phyloP scores from a whole-genome alignment of 163 green algal species.

The Chlamydomonas reinhardtii region DNA sequence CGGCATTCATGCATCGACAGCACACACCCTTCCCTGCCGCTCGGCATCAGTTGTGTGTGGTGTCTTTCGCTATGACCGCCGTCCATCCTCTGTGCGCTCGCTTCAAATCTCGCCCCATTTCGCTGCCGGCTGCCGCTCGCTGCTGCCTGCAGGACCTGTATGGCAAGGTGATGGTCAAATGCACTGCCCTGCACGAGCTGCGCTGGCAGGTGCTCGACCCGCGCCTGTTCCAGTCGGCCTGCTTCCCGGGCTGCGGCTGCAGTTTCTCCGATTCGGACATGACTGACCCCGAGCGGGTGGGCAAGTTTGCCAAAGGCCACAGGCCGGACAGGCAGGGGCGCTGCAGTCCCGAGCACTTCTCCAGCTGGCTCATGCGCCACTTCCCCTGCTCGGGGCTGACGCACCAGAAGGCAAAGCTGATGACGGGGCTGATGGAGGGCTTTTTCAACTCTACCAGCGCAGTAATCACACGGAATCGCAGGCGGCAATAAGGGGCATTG shows the following conservation, averaged over 20 bases:
- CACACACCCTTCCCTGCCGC: too few species aligned
- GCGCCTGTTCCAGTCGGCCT: conserved; percentile 2
- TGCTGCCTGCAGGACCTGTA: conserved; percentile 1
- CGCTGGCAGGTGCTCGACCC: neutral
- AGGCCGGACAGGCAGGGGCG: neutral
- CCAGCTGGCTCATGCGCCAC: neutral
- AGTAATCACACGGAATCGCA: too few species aligned
- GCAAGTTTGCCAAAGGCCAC: neutral
- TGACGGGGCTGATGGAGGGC: too few species aligned
- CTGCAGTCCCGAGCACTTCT: neutral
- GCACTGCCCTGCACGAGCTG: neutral
- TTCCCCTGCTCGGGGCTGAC: neutral
- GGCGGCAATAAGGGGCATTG: too few species aligned
- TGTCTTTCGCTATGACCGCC: too few species aligned
- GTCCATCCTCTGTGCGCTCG: too few species aligned
- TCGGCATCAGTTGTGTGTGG: too few species aligned
- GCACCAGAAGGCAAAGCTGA: neutral
- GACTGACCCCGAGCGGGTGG: neutral
- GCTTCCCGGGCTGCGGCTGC: neutral
- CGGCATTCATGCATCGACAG: too few species aligned
- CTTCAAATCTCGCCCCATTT: too few species aligned
- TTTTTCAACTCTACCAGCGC: too few species aligned
- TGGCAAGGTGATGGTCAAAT: neutral
- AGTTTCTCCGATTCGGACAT: neutral
- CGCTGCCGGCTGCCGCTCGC: neutral